Percentiles rank a stretch among this genome's conserved stretches.
These are phyloP conservation scores for Linum lewisii DNA, from an alignment of 345 rosid species.

Conservation along the genomic window DNA sequence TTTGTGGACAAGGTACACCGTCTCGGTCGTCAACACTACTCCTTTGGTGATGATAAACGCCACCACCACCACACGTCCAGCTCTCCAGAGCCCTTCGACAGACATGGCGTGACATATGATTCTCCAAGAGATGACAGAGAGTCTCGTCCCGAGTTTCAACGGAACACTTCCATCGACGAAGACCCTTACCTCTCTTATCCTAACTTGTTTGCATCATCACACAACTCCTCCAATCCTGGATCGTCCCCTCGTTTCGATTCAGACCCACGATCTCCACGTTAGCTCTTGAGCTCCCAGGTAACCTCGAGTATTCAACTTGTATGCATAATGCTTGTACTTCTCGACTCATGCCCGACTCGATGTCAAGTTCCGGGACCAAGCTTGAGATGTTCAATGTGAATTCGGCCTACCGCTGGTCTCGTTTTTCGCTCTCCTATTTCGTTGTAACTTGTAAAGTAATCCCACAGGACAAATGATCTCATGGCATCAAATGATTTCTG, in stretches of 20 bases:
- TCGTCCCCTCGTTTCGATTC: slow-evolving; percentile 20
- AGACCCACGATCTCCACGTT: slow-evolving; percentile 23
- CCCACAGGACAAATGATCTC: too few species aligned
- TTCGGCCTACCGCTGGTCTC: too few species aligned
- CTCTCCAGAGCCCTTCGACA: slow-evolving; percentile 19
- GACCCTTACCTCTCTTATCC: slow-evolving; percentile 74
- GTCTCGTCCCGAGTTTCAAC: slow-evolving; percentile 48
- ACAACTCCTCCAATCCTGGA: slow-evolving; percentile 29
- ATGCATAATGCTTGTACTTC: too few species aligned
- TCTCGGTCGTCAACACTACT: slow-evolving; percentile 35
- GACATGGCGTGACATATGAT: slow-evolving; percentile 21
- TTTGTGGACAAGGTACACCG: slow-evolving; percentile 17
- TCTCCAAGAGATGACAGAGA: slow-evolving; percentile 23
- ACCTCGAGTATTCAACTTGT: background rate
- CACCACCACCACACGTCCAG: too few species aligned
- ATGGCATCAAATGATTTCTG: too few species aligned
- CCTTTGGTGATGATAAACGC: too few species aligned
- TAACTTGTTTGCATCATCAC: slow-evolving; percentile 41
- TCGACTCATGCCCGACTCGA: too few species aligned
- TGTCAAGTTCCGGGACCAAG: too few species aligned
- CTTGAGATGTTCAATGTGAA: too few species aligned
- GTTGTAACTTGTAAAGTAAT: background rate
- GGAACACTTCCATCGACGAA: slow-evolving; percentile 65
- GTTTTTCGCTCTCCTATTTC: too few species aligned
- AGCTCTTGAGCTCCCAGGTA: slow-evolving; percentile 1